Base-by-base conservation (phyloP, 148 eudicot species). In the Rhododendron molle region DNA sequence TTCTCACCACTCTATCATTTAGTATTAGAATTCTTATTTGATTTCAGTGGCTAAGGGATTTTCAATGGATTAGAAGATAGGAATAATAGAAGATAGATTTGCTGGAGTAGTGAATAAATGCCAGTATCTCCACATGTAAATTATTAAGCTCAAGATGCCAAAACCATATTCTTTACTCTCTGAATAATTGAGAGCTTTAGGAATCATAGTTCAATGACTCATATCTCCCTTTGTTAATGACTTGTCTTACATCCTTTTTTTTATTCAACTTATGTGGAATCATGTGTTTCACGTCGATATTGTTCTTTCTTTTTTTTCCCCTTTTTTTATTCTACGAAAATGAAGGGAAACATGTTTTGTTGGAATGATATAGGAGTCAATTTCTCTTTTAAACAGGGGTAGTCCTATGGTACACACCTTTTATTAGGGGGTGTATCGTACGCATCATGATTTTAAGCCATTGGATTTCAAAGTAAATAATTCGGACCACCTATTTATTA, bases 91-190 rank as follows among this genome's bases (percentile, higher is more conserved):
- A 52, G 26, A 80, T 15, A 80, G 26, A 80, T 15, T 14, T 80
- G 65, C 30, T 30, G 65, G 82, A 46, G 82, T 30, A 30, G 82
- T 80, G 82, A 80, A 80, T 80, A 80, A 50, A 80, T 80, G 14
- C 82, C 38, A 18, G 40, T 15, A 80, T 28, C 82, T 80, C 65
- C 38, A 28, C 65, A 52, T 80, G 65, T 36, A 52, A 49, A 50
- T 80, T 2, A 80, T 80, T 80, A 30, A 80, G 65, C 65, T 80
- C 18, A 9, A 80, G 82, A 80, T 80, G 82, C 82, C 82, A 52
- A 40, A 80, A 80, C 43, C 38, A 40, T 16, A 52, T 80, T 50
- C 65, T 21, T 62, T 52, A 30, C 30, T 52, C 8, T 80, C 65
- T 80, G 62, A 80, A 80, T 80, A 23, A 18, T 40, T 44, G 62